A percentile compares a stretch with the other conserved stretches of the same genome.
Conservation (phyloP, 2,329 filamentous ascomycete species). For the Salinomyces thailandicus region DNA sequence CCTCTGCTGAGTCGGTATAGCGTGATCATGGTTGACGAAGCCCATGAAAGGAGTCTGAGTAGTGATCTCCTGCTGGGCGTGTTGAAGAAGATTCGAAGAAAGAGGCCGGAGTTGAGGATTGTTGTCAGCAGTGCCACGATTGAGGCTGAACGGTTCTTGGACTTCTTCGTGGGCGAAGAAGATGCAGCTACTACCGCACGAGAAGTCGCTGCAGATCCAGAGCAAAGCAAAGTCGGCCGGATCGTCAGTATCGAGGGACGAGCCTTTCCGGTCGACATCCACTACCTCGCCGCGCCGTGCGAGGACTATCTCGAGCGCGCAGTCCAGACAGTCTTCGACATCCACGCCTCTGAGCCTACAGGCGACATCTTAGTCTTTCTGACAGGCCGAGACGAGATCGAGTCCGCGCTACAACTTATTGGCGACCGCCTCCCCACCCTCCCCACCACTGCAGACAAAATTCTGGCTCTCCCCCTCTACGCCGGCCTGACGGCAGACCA, state of each 20-base stretch:
- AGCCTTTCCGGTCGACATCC: constrained; percentile 76
- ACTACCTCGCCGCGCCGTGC: constrained; percentile 66
- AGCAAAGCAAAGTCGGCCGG: constrained; percentile 35
- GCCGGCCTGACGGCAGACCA: constrained; percentile 82
- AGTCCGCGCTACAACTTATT: constrained; percentile 67
- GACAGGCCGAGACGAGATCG: constrained; percentile 88
- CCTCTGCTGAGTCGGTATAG: constrained; percentile 84
- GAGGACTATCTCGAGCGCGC: constrained; percentile 82
- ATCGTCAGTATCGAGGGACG: constrained; percentile 83
- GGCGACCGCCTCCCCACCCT: constrained; percentile 59
- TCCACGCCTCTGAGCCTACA: constrained; percentile 67
- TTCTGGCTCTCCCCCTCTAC: constrained; percentile 72
- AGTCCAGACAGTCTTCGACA: constrained; percentile 74
- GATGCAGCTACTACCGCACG: constrained; percentile 18
- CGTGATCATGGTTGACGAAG: constrained; percentile 95
- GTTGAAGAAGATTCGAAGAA: constrained; percentile 78
- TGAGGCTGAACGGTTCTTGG: constrained; percentile 74
- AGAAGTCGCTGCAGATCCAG: constrained; percentile 13
- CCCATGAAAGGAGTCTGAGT: constrained; percentile 85
- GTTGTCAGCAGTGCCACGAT: constrained; percentile 90
- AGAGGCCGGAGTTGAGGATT: constrained; percentile 70
- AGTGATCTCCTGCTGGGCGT: constrained; percentile 85
- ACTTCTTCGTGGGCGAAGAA: constrained; percentile 55
- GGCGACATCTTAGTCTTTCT: constrained; percentile 89
- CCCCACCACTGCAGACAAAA: constrained; percentile 45